Conservation (phyloP, 208 protist species). For the Leishmania gerbilli region DNA sequence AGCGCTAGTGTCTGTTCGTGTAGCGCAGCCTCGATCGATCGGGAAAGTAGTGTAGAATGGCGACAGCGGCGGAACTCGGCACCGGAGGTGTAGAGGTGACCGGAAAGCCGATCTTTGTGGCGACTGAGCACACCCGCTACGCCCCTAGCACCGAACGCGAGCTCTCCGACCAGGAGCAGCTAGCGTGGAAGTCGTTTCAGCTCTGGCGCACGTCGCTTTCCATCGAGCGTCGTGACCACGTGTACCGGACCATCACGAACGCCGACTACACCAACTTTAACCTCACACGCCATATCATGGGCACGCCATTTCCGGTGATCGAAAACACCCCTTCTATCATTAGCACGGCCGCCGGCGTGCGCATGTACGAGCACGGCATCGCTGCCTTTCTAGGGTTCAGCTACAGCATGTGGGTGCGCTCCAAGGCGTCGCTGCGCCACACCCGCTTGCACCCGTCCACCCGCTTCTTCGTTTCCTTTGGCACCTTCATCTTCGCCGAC, state of each 20-base stretch:
- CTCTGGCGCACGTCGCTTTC: conserved; percentile 78
- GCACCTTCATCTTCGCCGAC: conserved; percentile 68
- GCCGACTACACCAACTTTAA: conserved; percentile 88
- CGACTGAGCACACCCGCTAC: conserved; percentile 78
- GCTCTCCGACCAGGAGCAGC: conserved; percentile 84
- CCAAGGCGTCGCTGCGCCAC: conserved; percentile 67
- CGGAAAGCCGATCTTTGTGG: conserved; percentile 79
- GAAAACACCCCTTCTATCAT: conserved; percentile 49
- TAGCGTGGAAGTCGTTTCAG: conserved; percentile 90
- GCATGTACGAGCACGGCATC: conserved; percentile 82
- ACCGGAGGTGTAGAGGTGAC: conserved; percentile 49
- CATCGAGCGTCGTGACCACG: conserved; percentile 78
- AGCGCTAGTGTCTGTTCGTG: neutral
- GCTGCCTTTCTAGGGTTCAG: conserved; percentile 30
- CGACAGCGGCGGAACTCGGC: conserved; percentile 56
- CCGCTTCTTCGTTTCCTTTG: conserved; percentile 31
- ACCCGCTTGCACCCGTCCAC: conserved; percentile 44
- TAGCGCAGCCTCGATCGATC: neutral
- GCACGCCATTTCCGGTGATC: conserved; percentile 83
- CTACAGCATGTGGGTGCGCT: conserved; percentile 76
- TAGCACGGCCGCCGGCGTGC: conserved; percentile 57
- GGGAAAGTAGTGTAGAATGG: conserved; percentile 18
- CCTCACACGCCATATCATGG: conserved; percentile 76
- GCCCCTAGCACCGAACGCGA: conserved; percentile 62
- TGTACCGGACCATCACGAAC: conserved; percentile 75